Conservation (phyloP, 2,329 filamentous ascomycete genomes). For the Epichloe sp. region DNA sequence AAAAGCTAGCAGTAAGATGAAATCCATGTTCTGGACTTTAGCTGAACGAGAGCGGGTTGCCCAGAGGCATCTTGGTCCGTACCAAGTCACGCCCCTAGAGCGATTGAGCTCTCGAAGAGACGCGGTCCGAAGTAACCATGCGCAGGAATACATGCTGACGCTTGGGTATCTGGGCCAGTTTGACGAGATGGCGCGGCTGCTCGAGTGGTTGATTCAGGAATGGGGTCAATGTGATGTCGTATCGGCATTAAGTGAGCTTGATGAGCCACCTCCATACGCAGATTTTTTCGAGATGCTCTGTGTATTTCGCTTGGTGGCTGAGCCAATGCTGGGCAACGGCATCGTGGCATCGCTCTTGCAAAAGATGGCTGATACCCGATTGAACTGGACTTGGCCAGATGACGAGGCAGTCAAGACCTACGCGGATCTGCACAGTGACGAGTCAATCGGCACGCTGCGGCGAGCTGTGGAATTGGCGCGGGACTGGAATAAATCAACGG, state of each 20-base stretch:
- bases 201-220: conserved; percentile 45
- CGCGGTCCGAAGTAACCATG: conserved; percentile 23
- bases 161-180: conserved; percentile 49
- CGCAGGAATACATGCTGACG: conserved; percentile 48
- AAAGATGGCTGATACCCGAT: conserved; percentile 12
- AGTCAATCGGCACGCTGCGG: conserved; percentile 14
- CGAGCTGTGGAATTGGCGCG: conserved; percentile 13
- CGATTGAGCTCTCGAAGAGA: conserved; percentile 20
- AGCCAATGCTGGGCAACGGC: conserved; percentile 24
- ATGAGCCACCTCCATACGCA: conserved; percentile 20
- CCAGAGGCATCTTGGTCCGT: conserved; percentile 8
- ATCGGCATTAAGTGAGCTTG: conserved; percentile 21
- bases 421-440: conserved; percentile 13
- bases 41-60: conserved; percentile 12
- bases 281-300: conserved; percentile 28
- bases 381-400: conserved; percentile 26
- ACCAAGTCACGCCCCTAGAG: conserved; percentile 19
- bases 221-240: conserved; percentile 23
- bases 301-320: conserved; percentile 35
- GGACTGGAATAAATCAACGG: background rate
- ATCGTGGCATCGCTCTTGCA: conserved; percentile 18
- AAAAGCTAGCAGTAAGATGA: conserved; percentile 13
- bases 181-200: conserved; percentile 40
- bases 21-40: conserved; percentile 15
- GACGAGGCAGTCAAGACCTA: conserved; percentile 23